phyloP scores from a whole-genome alignment of 768 basidiomycete genomes.

The Leccinellum rugosiceps region DNA sequence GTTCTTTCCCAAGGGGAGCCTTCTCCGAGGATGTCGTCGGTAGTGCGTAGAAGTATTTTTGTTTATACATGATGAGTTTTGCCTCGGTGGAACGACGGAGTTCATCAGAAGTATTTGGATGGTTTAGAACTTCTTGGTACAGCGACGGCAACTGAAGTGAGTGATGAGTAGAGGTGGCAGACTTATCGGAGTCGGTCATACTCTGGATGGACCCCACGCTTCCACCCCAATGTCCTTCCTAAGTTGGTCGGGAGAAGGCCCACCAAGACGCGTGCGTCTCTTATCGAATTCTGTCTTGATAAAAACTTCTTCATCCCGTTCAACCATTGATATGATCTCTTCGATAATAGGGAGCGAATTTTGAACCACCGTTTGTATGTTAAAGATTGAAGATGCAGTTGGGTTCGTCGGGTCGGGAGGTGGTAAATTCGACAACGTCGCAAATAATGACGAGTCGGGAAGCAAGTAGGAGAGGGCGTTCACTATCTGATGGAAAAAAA shows the following conservation, averaged over 20 bases:
- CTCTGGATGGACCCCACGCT: slow-evolving; percentile 59
- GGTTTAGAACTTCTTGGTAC: slow-evolving; percentile 79
- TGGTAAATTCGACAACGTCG: slow-evolving; percentile 63
- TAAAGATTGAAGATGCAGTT: slow-evolving; percentile 52
- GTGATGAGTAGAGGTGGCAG: slow-evolving; percentile 8
- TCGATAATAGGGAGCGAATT: slow-evolving; percentile 69
- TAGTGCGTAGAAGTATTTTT: slow-evolving; percentile 58
- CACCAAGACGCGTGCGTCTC: slow-evolving; percentile 73
- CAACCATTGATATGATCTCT: slow-evolving; percentile 64
- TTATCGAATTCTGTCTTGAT: slow-evolving; percentile 71
- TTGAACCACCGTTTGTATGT: slow-evolving; percentile 60
- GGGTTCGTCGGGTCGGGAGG: slow-evolving; percentile 77
- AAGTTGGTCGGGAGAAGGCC: slow-evolving; percentile 54
- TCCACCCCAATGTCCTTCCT: slow-evolving; percentile 65
- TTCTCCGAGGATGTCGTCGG: slow-evolving; percentile 47
- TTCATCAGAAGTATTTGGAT: slow-evolving; percentile 74
- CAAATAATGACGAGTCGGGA: slow-evolving; percentile 65
- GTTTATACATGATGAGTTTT: slow-evolving; percentile 66
- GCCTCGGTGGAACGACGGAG: slow-evolving; percentile 75
- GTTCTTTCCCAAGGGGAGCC: slow-evolving; percentile 47
- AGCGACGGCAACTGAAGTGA: slow-evolving; percentile 58
- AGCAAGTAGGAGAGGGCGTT: slow-evolving; percentile 67
- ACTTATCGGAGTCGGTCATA: slow-evolving; percentile 23
- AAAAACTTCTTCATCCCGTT: slow-evolving; percentile 56
- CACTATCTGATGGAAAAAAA: slow-evolving; percentile 54